Evolutionary conservation across 306 rosid species (phyloP), one percentile per base, ranked within the genome.

Genomic region (Sophora flavescens): DNA sequence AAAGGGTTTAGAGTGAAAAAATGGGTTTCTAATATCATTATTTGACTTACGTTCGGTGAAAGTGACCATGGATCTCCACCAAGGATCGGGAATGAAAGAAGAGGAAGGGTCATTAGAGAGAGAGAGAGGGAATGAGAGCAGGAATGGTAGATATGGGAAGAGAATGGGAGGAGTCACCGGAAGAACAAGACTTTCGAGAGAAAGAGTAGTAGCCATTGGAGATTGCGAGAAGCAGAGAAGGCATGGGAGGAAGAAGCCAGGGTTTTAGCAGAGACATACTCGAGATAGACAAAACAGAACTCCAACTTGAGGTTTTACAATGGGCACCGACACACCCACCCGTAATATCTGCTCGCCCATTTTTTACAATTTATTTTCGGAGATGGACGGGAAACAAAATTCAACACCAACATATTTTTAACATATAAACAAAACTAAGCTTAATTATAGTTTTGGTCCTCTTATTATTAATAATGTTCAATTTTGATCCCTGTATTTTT

Each of bases 131-230:
- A 81, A 33, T 58, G 70, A 88, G 90, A 82, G 75, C 84, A 63
- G 22, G 81, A 81, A 38, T 78, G 82, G 88, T 86, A n/a, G n/a
- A n/a, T n/a, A n/a, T n/a, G n/a, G n/a, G n/a, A n/a, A n/a, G n/a
- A n/a, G n/a, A n/a, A n/a, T 1, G 88, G 88, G 4, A 87, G 76
- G 60, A 95, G 76, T 45, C 91, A 93, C 61, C 63, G 78, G 86
- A 88, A 68, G 71, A 77, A 8, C 85, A 75, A 36, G 85, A 82
- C 58, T 69, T 87, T 78, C 94, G 74, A 96, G 90, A 82, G 76
- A 86, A 17, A 86, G 78, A 11, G 96, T 77, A 11, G 96, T 77
- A 11, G 98, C 97, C 99, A 96, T 87, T 63, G 70, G 30, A 76
- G 71, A 68, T 28, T 28, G 30, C 69, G n/a, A 69, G 26, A 77